Conservation (phyloP, 768 basidiomycete species). For the Leccinum variicolor region DNA sequence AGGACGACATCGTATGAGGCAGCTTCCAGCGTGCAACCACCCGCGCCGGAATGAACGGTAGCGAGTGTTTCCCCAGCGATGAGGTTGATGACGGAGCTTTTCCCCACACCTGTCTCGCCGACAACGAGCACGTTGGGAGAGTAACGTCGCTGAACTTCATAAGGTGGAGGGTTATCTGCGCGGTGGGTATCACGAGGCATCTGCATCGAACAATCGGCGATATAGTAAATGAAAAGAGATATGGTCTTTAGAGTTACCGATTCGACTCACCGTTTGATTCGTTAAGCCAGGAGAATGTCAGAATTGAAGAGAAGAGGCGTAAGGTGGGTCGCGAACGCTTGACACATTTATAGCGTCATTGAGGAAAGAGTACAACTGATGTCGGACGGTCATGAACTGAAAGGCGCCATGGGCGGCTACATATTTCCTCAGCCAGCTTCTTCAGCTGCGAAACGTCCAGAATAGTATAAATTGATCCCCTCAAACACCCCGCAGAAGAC, state of each 20-base stretch:
- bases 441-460: not conserved
- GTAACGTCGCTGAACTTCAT: conserved; percentile 12
- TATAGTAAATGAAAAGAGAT: not conserved
- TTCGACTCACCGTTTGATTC: conserved; percentile 12
- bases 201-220: conserved; percentile 5
- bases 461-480: conserved; percentile 2
- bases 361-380: not conserved
- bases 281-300: not conserved
- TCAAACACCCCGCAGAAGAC: not conserved
- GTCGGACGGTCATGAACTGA: not conserved
- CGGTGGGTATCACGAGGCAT: conserved; percentile 6
- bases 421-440: not conserved
- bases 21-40: conserved; percentile 36
- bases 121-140: conserved; percentile 39
- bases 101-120: conserved; percentile 32
- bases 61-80: conserved; percentile 29
- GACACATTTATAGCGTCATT: conserved; percentile 17
- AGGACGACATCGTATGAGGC: conserved; percentile 26
- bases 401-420: conserved; percentile 17
- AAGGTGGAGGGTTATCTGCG: conserved; percentile 18
- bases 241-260: not conserved
- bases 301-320: not conserved
- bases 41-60: conserved; percentile 25
- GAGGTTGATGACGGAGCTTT: conserved; percentile 43
- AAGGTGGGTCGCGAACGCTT: not conserved